Evolutionary conservation across 1,139 yeast genomes (phyloP).

Genomic region (Sugiyamaella neomexicana): DNA sequence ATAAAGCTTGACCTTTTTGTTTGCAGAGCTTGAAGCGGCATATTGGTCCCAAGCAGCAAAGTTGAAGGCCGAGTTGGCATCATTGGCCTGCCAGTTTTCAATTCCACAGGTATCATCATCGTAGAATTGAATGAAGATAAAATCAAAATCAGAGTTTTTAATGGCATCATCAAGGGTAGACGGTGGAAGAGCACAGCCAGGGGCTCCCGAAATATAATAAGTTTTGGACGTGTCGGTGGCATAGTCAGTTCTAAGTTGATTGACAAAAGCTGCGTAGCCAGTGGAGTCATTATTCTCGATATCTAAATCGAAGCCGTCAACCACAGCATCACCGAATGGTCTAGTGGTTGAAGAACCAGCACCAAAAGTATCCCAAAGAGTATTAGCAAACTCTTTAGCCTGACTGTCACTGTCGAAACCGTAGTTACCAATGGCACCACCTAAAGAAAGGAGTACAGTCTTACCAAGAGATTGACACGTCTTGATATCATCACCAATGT

Average conservation of each 20-base stretch:
- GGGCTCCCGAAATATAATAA: slow-evolving; percentile 88
- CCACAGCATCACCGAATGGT: slow-evolving; percentile 69
- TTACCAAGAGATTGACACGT: slow-evolving; percentile 75
- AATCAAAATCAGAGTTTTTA: slow-evolving; percentile 64
- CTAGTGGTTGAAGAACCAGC: slow-evolving; percentile 78
- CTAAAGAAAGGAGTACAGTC: slow-evolving; percentile 70
- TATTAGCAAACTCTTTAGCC: slow-evolving; percentile 67
- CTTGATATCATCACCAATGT: slow-evolving; percentile 65
- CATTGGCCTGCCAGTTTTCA: slow-evolving; percentile 29
- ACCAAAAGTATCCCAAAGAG: slow-evolving; percentile 84
- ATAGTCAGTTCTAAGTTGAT: slow-evolving; percentile 56
- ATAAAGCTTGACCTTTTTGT: slow-evolving; percentile 57
- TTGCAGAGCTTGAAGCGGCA: slow-evolving; percentile 58
- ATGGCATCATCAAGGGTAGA: slow-evolving; percentile 71
- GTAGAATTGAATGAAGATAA: slow-evolving; percentile 89
- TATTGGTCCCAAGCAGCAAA: slow-evolving; percentile 79
- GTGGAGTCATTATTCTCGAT: slow-evolving; percentile 55
- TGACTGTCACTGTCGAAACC: slow-evolving; percentile 55
- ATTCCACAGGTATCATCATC: slow-evolving; percentile 79
- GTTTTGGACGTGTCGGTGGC: slow-evolving; percentile 42
- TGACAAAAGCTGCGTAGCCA: slow-evolving; percentile 55
- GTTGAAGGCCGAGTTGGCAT: slow-evolving; percentile 56
- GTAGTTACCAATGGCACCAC: slow-evolving; percentile 77
- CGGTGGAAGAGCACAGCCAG: slow-evolving; percentile 93
- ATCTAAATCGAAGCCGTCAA: slow-evolving; percentile 75